Conservation (phyloP, 2,329 filamentous ascomycete species). For the Exophiala mesophila region DNA sequence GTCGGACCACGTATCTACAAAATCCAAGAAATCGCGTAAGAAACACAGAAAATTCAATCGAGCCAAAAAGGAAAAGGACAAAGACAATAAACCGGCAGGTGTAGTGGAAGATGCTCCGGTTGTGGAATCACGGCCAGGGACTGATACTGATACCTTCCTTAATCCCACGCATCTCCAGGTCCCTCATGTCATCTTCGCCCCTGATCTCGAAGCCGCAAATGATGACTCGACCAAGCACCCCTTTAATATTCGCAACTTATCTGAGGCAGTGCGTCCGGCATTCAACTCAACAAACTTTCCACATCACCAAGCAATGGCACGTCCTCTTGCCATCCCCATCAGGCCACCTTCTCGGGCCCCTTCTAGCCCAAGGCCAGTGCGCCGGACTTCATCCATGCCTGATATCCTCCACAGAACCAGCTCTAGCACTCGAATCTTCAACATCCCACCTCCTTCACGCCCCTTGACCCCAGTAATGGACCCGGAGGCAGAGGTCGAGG, state of each 20-base stretch:
- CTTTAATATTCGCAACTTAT: conserved; percentile 57
- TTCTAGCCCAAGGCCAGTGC: conserved; percentile 42
- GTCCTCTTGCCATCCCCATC: conserved; percentile 23
- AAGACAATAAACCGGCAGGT: conserved; percentile 28
- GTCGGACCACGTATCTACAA: conserved; percentile 20
- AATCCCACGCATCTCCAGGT: conserved; percentile 5
- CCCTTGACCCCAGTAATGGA: conserved; percentile 34
- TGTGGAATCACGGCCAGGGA: conserved; percentile 5
- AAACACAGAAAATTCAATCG: conserved; percentile 24
- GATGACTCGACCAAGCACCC: conserved; percentile 40
- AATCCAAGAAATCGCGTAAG: conserved; percentile 32
- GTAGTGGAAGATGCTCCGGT: conserved; percentile 32
- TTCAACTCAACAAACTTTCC: conserved; percentile 24
- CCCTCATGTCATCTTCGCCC: conserved; percentile 56
- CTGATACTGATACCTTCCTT: neutral
- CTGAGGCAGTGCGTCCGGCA: conserved; percentile 49
- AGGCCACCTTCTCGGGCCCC: conserved; percentile 28
- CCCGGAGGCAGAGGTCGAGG: conserved; percentile 26
- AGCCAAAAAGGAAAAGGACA: conserved; percentile 22
- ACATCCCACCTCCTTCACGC: conserved; percentile 39
- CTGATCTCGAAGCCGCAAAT: conserved; percentile 30
- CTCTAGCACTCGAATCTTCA: conserved; percentile 8
- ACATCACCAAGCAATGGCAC: conserved; percentile 22
- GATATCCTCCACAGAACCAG: conserved; percentile 53
- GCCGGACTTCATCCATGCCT: conserved; percentile 69